These are phyloP conservation scores for Tillandsia fasciculata DNA, from an alignment of 176 grass and related monocot species.

Conservation along the genomic window DNA sequence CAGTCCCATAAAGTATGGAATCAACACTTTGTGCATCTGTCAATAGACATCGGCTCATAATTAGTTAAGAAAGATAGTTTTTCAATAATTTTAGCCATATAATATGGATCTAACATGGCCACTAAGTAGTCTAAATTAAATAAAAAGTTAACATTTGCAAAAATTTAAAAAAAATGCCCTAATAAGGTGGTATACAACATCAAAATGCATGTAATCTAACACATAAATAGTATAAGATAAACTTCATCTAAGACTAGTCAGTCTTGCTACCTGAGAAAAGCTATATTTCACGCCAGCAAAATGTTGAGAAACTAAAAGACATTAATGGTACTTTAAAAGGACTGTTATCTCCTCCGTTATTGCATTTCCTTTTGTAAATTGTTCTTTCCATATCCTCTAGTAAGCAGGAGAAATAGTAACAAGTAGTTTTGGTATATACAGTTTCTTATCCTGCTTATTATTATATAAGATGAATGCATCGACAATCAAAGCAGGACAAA, in stretches of 20 bases:
- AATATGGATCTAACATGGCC: neutral
- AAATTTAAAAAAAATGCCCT: neutral
- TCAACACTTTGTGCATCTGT: slow-evolving; percentile 78
- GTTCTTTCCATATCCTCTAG: no score
- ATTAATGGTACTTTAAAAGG: neutral
- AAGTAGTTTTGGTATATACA: no score
- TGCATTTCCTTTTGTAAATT: neutral
- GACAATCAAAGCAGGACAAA: no score
- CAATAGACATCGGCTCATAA: slow-evolving; percentile 13
- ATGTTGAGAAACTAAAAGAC: neutral
- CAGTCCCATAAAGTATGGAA: slow-evolving; percentile 76
- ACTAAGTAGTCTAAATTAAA: neutral
- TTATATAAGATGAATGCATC: no score
- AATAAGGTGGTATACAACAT: neutral
- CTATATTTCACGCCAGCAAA: neutral
- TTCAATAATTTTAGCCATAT: no score
- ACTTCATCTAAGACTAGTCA: neutral
- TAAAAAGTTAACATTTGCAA: neutral
- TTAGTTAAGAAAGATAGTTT: neutral
- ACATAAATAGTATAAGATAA: neutral
- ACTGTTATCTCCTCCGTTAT: neutral
- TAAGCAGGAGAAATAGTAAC: no score
- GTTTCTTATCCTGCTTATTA: no score
- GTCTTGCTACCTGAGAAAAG: neutral
- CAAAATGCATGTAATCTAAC: neutral